Evolutionary conservation across 2,329 filamentous ascomycete genomes (phyloP), one percentile per base, ranked within the genome.

Genomic region (Chaetomium olivaceum): DNA sequence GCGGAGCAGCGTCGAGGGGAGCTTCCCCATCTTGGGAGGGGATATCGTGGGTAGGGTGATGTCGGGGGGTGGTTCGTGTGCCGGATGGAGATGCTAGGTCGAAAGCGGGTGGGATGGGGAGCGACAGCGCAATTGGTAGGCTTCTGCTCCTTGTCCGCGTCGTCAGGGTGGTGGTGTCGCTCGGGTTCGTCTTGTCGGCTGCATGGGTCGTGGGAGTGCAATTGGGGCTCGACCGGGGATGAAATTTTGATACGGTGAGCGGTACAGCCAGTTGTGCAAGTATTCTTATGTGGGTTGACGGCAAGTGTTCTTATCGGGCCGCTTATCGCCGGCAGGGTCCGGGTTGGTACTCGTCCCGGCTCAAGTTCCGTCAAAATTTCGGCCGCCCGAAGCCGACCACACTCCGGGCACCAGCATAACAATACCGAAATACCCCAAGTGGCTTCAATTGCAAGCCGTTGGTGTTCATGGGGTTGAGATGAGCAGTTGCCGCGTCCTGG

Each of bases 1-100:
- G 66, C 68, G 71, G 67, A 74, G 73, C 72, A 77, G 67, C 70
- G 74, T 67, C 64, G 67, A 64, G 51, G 77, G 72, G 68, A 78
- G 73, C 68, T 74, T 74, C 63, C 74, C 69, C 51, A 74, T 74
- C 74, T 76, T 77, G 70, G 70, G 3, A n/a, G n/a, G n/a, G 43
- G 29, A 3, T 12, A 3, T 21, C 31, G 29, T 27, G 11, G 46
- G 58, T 3, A 14, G n/a, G 16, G 46, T 43, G 39, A 5, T 7
- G 16, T 43, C 39, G 39, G 48, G 52, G 55, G 16, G 63, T 50
- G 61, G 62, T 63, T 60, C 50, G 63, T 62, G n/a, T 7, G 31
- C 29, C n/a, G 31, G 19, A 23, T 39, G 19, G n/a, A 6, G 29
- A 21, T 12, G n/a, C 5, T 39, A 43, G 2, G 52, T 31, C 21